Conservation (phyloP, 148 eudicot species). For the Cornus florida region DNA sequence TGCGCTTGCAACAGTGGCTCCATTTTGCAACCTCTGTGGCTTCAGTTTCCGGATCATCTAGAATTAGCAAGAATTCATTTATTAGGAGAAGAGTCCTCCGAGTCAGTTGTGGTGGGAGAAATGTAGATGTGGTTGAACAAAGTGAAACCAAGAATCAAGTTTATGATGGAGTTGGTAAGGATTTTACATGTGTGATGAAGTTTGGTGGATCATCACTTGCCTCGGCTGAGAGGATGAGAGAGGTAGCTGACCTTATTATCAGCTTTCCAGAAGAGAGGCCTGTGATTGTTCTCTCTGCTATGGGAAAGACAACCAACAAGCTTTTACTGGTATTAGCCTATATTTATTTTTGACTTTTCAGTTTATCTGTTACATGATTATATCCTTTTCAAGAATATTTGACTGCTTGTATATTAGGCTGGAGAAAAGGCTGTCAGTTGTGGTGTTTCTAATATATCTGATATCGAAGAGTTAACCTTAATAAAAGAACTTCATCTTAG, state of each 20-base stretch:
- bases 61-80: neutral
- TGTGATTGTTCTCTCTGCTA: constrained; percentile 58
- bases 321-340: constrained; percentile 37
- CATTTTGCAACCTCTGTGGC: neutral
- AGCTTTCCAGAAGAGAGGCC: constrained; percentile 53
- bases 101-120: constrained; percentile 9
- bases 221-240: constrained; percentile 46
- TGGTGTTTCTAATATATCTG: constrained; percentile 37
- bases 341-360: too few relatives aligned
- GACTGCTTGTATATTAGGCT: constrained; percentile 30
- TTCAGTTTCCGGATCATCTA: neutral
- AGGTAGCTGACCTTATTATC: constrained; percentile 45
- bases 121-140: neutral
- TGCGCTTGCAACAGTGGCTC: neutral
- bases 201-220: constrained; percentile 58
- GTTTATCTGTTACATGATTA: too few relatives aligned
- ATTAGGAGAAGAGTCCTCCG: neutral
- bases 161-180: constrained; percentile 13
- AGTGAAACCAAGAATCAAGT: constrained; percentile 1
- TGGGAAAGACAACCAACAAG: constrained; percentile 61
- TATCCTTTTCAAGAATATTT: neutral
- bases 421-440: constrained; percentile 61
- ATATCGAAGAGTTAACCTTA: constrained; percentile 35
- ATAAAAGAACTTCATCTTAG: constrained; percentile 53
- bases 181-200: constrained; percentile 46